These are phyloP conservation scores for Hypoxylon sp. DNA, from an alignment of 2,329 filamentous ascomycete genomes.

Conservation along the genomic window DNA sequence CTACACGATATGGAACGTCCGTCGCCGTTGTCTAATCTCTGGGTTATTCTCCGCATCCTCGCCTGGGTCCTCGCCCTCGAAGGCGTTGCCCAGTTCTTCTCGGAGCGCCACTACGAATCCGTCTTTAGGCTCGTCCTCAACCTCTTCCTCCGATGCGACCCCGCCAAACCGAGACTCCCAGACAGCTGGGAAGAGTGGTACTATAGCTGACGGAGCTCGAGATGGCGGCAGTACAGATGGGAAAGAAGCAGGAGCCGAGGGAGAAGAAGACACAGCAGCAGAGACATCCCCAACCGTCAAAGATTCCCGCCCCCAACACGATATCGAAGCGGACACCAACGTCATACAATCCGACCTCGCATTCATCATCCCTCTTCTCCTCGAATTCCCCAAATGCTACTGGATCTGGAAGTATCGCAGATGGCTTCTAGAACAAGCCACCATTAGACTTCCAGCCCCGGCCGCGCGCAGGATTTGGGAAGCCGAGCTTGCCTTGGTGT, in stretches of 20 bases:
- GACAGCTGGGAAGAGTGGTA: constrained; percentile 65
- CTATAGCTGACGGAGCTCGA: constrained; percentile 58
- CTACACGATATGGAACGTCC: constrained; percentile 91
- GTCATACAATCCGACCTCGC: constrained; percentile 78
- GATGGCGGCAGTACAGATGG: background rate
- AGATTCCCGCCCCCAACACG: background rate
- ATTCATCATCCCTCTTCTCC: constrained; percentile 86
- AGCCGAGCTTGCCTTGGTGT: constrained; percentile 82
- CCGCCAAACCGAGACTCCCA: constrained; percentile 60
- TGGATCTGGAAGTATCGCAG: constrained; percentile 98
- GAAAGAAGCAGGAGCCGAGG: constrained; percentile 46
- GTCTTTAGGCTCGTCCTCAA: constrained; percentile 71
- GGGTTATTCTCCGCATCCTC: constrained; percentile 65
- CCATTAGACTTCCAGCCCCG: constrained; percentile 67
- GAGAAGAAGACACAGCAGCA: too few species aligned
- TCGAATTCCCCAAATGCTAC: constrained; percentile 94
- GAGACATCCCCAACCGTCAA: background rate
- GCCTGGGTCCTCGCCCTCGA: constrained; percentile 63
- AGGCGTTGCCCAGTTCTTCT: constrained; percentile 66
- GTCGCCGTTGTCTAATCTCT: constrained; percentile 76
- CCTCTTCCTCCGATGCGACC: constrained; percentile 65
- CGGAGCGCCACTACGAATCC: constrained; percentile 67
- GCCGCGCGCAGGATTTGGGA: constrained; percentile 79
- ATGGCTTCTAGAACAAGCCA: constrained; percentile 83
- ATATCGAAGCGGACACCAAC: constrained; percentile 52